These are phyloP conservation scores for Actinomucor elegans DNA, from an alignment of 371 early-diverging fungal genomes.

Conservation along the genomic window DNA sequence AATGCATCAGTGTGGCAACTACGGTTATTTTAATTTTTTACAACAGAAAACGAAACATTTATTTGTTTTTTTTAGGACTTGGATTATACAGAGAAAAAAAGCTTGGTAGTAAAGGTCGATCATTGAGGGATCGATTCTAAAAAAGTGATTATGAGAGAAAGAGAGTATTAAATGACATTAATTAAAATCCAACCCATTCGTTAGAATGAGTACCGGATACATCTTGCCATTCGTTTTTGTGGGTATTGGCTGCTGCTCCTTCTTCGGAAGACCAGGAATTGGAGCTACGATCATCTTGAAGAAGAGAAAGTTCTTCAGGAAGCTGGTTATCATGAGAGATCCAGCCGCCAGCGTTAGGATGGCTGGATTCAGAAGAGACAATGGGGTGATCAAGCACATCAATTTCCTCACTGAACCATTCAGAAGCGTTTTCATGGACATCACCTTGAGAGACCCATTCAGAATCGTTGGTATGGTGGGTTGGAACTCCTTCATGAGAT, in stretches of 20 bases:
- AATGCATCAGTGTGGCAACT: too few species aligned
- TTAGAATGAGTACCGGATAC: conserved; percentile 5
- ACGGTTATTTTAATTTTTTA: too few species aligned
- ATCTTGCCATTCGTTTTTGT: conserved; percentile 8
- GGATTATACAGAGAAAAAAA: too few species aligned
- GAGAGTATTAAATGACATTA: too few species aligned
- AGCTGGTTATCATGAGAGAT: background rate
- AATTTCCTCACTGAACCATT: background rate
- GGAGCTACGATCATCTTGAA: conserved; percentile 11
- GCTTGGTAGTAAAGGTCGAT: too few species aligned
- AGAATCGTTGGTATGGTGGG: conserved; percentile 5
- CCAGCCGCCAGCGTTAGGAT: conserved; percentile 15
- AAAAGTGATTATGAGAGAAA: too few species aligned
- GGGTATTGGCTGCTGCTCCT: conserved; percentile 13
- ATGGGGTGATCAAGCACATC: conserved; percentile 7
- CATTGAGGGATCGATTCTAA: too few species aligned
- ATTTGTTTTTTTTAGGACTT: too few species aligned
- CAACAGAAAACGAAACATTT: too few species aligned
- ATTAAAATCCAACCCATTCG: conserved; percentile 11
- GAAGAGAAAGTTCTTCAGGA: conserved; percentile 9
- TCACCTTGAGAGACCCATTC: background rate
- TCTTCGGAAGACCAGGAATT: background rate
- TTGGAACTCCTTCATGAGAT: background rate
- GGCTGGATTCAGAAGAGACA: conserved; percentile 4
- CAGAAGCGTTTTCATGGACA: background rate